A percentile compares a stretch with the other conserved stretches of the same genome.
Conservation (phyloP, 352 stramenopile genomes). For the Phytophthora sp. region DNA sequence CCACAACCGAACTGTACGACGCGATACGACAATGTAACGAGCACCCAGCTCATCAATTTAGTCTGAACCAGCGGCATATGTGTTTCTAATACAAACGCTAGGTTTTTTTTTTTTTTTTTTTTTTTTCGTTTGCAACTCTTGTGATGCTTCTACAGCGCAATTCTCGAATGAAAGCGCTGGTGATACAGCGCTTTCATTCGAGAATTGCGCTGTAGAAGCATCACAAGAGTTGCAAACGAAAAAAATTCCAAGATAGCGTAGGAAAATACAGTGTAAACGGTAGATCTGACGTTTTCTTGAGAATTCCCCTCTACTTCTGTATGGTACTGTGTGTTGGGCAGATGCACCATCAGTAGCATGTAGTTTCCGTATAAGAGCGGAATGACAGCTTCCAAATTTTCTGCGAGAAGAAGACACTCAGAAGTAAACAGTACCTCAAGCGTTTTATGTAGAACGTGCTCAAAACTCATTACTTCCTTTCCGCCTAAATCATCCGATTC, state of each 20-base stretch:
- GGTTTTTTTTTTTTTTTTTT: no score
- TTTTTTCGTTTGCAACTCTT: slow-evolving; percentile 14
- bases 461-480: not conserved
- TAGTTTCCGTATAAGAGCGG: slow-evolving; percentile 35
- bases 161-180: slow-evolving; percentile 8
- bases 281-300: not conserved
- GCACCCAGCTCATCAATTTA: slow-evolving; percentile 26
- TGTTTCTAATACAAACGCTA: slow-evolving; percentile 34
- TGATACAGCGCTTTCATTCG: slow-evolving; percentile 17
- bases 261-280: slow-evolving; percentile 1
- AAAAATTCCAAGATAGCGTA: slow-evolving; percentile 17
- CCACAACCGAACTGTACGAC: slow-evolving; percentile 24
- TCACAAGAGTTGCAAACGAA: slow-evolving; percentile 9
- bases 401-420: slow-evolving; percentile 38
- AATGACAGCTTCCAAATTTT: slow-evolving; percentile 37
- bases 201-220: slow-evolving; percentile 7
- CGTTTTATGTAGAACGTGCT: not conserved
- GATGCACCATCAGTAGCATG: slow-evolving; percentile 12
- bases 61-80: slow-evolving; percentile 18
- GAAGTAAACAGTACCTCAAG: slow-evolving; percentile 9
- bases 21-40: not conserved
- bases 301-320: slow-evolving; percentile 1
- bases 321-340: slow-evolving; percentile 27
- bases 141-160: slow-evolving; percentile 2
- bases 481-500: not conserved